Evolutionary conservation across 2,329 filamentous ascomycete genomes (phyloP), one percentile per base, ranked within the genome.

Genomic region (Aphanocladium album): DNA sequence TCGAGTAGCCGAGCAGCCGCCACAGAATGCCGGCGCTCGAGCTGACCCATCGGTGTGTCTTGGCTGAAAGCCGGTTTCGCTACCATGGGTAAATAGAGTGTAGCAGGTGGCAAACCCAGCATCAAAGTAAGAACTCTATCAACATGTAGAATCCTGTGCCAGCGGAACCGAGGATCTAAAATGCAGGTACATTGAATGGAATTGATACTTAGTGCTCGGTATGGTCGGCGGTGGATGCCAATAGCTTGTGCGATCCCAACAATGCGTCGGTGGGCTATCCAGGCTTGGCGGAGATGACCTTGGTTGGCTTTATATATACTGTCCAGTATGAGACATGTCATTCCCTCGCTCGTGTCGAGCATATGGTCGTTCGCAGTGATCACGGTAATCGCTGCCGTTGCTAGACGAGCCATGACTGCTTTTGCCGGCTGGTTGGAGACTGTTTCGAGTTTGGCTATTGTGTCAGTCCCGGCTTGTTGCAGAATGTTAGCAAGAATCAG

Each of bases 211-310:
- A 60, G 39, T 5, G 46, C 19, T 43, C 47, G 62, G 19, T 52
- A 47, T n/a, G 47, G 53, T 6, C 47, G 39, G 12, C 60, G 57
- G 51, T 68, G 64, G 4, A 68, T 43, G 16, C 67, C 62, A 61
- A 67, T 64, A 49, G 80, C 74, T 66, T 82, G 80, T 0, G 76
- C 80, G 12, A 83, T 69, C 43, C 73, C 74, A 41, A 83, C 67
- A 5, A 78, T 78, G n/a, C 80, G 73, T 1, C 82, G 76, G 54
- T 74, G 74, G 17, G 71, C 73, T 23, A 84, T 69, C 81, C 81
- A 85, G 1, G 79, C 73, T 46, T 78, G 77, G 11, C 80, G 77
- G 8, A 83, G 71, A 57, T 81, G 81, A 2, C 82, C 82, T 1
- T 72, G 73, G 62, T 83, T 83, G 21, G 74, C 72, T 55, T 83